Evolutionary conservation across 2,329 filamentous ascomycete species (phyloP).

Genomic region (Exophiala viscosa): DNA sequence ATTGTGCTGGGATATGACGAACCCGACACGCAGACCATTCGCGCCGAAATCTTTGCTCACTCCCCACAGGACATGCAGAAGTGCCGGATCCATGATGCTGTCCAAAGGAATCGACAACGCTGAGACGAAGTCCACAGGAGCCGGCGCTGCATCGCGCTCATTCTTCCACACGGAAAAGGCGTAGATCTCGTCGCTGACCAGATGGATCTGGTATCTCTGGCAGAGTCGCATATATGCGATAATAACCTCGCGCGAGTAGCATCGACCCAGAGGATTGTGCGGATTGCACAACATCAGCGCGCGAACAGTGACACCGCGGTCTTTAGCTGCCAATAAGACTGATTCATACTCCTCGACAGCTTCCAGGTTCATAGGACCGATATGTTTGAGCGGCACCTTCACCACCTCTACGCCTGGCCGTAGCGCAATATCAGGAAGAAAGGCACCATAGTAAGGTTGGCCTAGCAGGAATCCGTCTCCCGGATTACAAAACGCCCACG

Average conservation of each 20-base stretch:
- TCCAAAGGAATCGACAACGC: conserved; percentile 43
- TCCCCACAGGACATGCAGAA: conserved; percentile 52
- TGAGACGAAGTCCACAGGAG: conserved; percentile 43
- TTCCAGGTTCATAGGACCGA: conserved; percentile 43
- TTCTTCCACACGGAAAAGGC: conserved; percentile 52
- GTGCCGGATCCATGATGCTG: conserved; percentile 46
- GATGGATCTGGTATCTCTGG: conserved; percentile 48
- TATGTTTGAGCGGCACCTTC: conserved; percentile 42
- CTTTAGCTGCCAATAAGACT: conserved; percentile 37
- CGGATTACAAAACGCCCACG: conserved; percentile 33
- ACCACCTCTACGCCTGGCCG: conserved; percentile 44
- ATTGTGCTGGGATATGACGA: conserved; percentile 49
- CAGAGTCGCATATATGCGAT: conserved; percentile 48
- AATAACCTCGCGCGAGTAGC: conserved; percentile 43
- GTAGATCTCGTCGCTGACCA: conserved; percentile 59
- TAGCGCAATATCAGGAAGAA: conserved; percentile 44
- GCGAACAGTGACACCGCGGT: conserved; percentile 41
- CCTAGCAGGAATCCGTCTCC: conserved; percentile 38
- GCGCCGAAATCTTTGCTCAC: conserved; percentile 54
- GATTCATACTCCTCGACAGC: conserved; percentile 47
- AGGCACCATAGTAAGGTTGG: conserved; percentile 45
- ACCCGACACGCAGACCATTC: conserved; percentile 54
- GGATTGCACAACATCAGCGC: conserved; percentile 52
- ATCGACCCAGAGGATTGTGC: conserved; percentile 52
- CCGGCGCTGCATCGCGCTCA: conserved; percentile 29